Evolutionary conservation across 208 protist species (phyloP).

Genomic region (Novymonas esmeraldas): DNA sequence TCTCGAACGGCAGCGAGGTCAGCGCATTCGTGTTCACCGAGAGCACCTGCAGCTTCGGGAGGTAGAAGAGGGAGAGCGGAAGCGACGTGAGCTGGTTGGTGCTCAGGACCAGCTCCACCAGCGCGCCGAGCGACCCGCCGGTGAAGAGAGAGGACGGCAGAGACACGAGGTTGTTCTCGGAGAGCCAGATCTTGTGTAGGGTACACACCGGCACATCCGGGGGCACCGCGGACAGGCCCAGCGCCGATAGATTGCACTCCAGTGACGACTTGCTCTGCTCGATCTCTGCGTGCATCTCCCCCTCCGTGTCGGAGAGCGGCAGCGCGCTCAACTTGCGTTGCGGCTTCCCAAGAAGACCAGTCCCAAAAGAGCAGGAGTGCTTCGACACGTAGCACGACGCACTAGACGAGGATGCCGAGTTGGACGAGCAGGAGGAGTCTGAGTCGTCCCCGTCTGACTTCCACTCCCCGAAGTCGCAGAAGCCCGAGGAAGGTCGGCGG

Average conservation of each 20-base stretch:
- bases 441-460: slow-evolving; percentile 25
- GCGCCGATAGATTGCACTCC: slow-evolving; percentile 66
- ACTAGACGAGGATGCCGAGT: slow-evolving; percentile 3
- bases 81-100: slow-evolving; percentile 65
- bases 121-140: slow-evolving; percentile 29
- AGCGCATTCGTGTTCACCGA: slow-evolving; percentile 78
- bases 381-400: slow-evolving; percentile 2
- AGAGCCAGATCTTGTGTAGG: slow-evolving; percentile 56
- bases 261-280: slow-evolving; percentile 37
- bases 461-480: slow-evolving; percentile 26
- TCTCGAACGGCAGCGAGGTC: slow-evolving; percentile 29
- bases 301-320: slow-evolving; percentile 29
- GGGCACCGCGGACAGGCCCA: slow-evolving; percentile 47
- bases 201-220: slow-evolving; percentile 36
- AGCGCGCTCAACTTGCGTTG: slow-evolving; percentile 36
- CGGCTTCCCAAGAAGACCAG: background rate
- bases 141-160: slow-evolving; percentile 52
- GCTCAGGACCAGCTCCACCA: slow-evolving; percentile 64
- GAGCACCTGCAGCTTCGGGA: slow-evolving; percentile 69
- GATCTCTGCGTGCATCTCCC: slow-evolving; percentile 62
- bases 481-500: background rate
- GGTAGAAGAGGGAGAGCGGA: slow-evolving; percentile 62
- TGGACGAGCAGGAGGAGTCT: slow-evolving; percentile 12
- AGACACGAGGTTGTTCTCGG: slow-evolving; percentile 57
- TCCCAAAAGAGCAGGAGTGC: background rate